These are phyloP conservation scores for Trichoderma guizhouense DNA, from an alignment of 2,329 filamentous ascomycete species.

Conservation along the genomic window DNA sequence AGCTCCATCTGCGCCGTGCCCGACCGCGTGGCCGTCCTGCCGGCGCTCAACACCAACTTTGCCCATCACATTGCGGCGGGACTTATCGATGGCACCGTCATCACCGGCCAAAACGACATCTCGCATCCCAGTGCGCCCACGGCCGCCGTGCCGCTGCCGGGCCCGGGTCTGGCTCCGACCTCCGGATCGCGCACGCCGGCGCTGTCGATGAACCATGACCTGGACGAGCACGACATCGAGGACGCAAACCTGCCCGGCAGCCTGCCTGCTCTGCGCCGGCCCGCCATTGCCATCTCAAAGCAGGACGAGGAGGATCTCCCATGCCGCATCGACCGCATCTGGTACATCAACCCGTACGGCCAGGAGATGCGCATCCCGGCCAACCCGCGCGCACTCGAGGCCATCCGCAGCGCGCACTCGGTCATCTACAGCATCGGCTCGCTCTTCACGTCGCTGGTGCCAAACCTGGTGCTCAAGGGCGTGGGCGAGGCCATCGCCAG, in stretches of 20 bases:
- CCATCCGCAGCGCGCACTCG: constrained; percentile 61
- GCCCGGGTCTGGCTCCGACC: constrained; percentile 19
- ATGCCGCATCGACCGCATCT: constrained; percentile 74
- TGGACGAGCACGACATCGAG: constrained; percentile 64
- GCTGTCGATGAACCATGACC: constrained; percentile 41
- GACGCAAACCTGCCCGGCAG: constrained; percentile 81
- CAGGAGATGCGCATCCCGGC: constrained; percentile 85
- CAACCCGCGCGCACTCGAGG: constrained; percentile 74
- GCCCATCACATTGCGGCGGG: constrained; percentile 90
- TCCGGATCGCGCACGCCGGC: constrained; percentile 29
- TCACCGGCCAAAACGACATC: constrained; percentile 90
- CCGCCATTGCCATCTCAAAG: constrained; percentile 82
- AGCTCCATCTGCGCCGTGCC: constrained; percentile 84
- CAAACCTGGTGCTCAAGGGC: constrained; percentile 71
- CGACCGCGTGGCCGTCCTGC: constrained; percentile 71
- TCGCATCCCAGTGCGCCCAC: constrained; percentile 75
- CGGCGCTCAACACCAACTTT: constrained; percentile 92
- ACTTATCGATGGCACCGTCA: constrained; percentile 69
- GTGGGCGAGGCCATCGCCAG: constrained; percentile 59
- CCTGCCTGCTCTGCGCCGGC: constrained; percentile 72
- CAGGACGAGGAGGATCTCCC: constrained; percentile 70
- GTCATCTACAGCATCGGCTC: constrained; percentile 93
- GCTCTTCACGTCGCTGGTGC: constrained; percentile 84
- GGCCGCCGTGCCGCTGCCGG: constrained; percentile 32
- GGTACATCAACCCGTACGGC: constrained; percentile 99